These are phyloP conservation scores for Xeromyces bisporus DNA, from an alignment of 495 filamentous ascomycete genomes.

Conservation along the genomic window DNA sequence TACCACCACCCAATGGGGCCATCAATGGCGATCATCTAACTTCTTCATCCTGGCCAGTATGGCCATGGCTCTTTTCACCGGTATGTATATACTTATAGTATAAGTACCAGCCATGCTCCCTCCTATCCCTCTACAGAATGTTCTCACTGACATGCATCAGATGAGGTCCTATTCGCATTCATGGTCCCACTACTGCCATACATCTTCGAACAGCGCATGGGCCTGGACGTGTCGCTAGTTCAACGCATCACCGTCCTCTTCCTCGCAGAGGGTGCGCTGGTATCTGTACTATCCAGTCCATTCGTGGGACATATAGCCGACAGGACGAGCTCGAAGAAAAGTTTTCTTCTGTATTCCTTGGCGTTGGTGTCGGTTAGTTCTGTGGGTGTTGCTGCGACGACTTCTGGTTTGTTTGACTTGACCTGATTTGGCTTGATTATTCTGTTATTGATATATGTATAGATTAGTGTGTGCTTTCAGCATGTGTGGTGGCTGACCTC, in stretches of 20 bases:
- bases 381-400: conserved; percentile 6
- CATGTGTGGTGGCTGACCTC: too few species aligned
- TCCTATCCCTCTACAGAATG: neutral
- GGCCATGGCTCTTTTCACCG: conserved; percentile 9
- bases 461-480: conserved; percentile 9
- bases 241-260: conserved; percentile 11
- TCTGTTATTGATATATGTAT: neutral
- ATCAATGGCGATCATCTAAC: conserved; percentile 11
- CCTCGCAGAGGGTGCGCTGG: conserved; percentile 7
- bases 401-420: conserved; percentile 4
- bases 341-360: conserved; percentile 7
- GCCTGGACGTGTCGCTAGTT: conserved; percentile 4
- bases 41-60: conserved; percentile 9
- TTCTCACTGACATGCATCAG: conserved; percentile 1
- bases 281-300: conserved; percentile 8
- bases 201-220: conserved; percentile 11
- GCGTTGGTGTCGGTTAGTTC: conserved; percentile 8
- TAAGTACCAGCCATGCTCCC: too few species aligned
- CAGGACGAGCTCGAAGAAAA: conserved; percentile 5
- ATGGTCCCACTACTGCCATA: conserved; percentile 14
- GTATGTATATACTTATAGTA: neutral
- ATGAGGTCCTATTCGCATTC: conserved; percentile 11
- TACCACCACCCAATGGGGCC: too few species aligned
- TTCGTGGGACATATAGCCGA: conserved; percentile 11
- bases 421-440: neutral